phyloP scores from a whole-genome alignment of 805 yeast genomes.

The Ogataea trehalophila region DNA sequence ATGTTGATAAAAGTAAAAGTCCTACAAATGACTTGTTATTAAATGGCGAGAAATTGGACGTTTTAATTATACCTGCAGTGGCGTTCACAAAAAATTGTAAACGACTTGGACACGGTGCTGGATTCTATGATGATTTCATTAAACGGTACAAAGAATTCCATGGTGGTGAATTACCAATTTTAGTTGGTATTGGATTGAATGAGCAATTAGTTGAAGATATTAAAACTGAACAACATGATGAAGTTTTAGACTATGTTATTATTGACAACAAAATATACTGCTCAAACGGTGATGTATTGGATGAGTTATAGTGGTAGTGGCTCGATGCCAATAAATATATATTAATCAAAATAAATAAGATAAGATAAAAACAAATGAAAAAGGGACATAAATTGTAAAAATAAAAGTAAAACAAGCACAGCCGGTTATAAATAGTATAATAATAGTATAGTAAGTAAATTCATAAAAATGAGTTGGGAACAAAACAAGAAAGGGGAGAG shows the following conservation, averaged over 20 bases:
- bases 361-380: constrained; percentile 2
- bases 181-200: constrained; percentile 61
- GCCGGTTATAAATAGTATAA: background rate
- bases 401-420: background rate
- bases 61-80: constrained; percentile 80
- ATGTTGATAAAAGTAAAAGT: background rate
- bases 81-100: constrained; percentile 51
- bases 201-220: constrained; percentile 48
- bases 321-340: constrained; percentile 5
- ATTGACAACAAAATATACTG: constrained; percentile 30
- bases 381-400: background rate
- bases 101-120: constrained; percentile 90
- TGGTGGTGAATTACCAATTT: constrained; percentile 32
- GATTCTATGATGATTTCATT: constrained; percentile 80
- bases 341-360: background rate
- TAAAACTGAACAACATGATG: constrained; percentile 59
- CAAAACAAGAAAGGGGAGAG: too few relatives aligned
- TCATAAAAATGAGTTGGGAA: too few relatives aligned
- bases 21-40: constrained; percentile 20
- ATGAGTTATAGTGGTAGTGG: background rate
- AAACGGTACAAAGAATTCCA: constrained; percentile 38
- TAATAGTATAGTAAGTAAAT: too few relatives aligned
- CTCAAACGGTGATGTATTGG: background rate
- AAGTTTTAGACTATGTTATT: constrained; percentile 50
- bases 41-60: constrained; percentile 41